phyloP scores from a whole-genome alignment of 345 rosid genomes.

The Lagerstroemia speciosa region DNA sequence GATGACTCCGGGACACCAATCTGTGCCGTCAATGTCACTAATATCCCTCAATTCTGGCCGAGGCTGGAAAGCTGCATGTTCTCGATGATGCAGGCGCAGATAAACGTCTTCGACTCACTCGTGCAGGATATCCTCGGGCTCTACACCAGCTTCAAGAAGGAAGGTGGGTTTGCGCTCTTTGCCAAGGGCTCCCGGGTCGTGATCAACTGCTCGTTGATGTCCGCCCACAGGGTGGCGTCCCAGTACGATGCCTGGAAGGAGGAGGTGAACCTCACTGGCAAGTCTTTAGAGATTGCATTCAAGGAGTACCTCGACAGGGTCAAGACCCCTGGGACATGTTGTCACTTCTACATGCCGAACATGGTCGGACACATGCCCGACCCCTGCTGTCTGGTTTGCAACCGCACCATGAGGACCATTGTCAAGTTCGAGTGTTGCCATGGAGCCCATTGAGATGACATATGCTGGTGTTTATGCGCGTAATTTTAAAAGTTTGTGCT shows the following conservation, averaged over 20 bases:
- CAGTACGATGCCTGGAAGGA: constrained; percentile 13
- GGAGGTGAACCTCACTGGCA: constrained; percentile 5
- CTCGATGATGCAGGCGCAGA: constrained; percentile 14
- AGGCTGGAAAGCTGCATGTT: constrained; percentile 12
- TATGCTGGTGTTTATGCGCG: background rate
- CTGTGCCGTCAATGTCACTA: constrained; percentile 1
- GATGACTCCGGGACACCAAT: constrained; percentile 6
- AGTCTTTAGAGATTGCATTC: background rate
- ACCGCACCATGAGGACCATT: constrained; percentile 9
- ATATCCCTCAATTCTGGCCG: background rate
- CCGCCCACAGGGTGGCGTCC: constrained; percentile 1
- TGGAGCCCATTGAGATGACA: constrained; percentile 9
- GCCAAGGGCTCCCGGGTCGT: constrained; percentile 9
- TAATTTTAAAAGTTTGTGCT: too few relatives aligned
- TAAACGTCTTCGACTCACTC: constrained; percentile 7
- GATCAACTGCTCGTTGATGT: constrained; percentile 10
- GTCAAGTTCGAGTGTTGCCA: constrained; percentile 14
- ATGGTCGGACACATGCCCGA: constrained; percentile 6
- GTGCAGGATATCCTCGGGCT: constrained; percentile 14
- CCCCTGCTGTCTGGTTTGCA: constrained; percentile 8
- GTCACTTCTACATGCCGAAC: constrained; percentile 11
- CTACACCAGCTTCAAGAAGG: constrained; percentile 1
- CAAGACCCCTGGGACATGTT: constrained; percentile 5
- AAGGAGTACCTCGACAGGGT: constrained; percentile 10
- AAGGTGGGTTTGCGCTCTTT: constrained; percentile 7